Evolutionary conservation across 257 asterid species (phyloP).

Genomic region (Capsicum rhomboideum): DNA sequence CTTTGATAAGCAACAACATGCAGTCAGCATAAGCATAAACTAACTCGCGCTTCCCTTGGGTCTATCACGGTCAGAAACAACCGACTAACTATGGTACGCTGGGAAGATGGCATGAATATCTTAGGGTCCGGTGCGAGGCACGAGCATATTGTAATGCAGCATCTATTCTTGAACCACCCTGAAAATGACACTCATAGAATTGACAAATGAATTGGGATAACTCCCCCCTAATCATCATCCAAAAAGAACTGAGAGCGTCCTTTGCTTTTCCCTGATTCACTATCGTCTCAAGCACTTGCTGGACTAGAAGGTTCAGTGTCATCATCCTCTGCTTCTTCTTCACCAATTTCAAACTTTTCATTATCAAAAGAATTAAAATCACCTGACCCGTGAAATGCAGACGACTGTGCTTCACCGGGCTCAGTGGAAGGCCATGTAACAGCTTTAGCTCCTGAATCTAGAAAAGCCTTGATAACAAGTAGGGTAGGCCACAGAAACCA

Average conservation of each 20-base stretch:
- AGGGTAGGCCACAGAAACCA: constrained; percentile 65
- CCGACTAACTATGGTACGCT: neutral
- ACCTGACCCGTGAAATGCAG: constrained; percentile 59
- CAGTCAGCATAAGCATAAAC: neutral
- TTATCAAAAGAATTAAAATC: constrained; percentile 58
- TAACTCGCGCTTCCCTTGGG: neutral
- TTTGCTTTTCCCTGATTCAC: constrained; percentile 55
- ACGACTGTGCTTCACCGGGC: constrained; percentile 62
- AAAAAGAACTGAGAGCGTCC: constrained; percentile 37
- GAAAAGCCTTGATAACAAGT: constrained; percentile 66
- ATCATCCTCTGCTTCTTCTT: constrained; percentile 48
- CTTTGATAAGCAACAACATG: neutral
- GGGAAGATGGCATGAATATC: constrained; percentile 59
- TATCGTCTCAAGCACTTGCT: constrained; percentile 81
- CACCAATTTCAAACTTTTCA: constrained; percentile 85
- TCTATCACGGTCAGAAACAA: neutral
- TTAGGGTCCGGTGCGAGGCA: constrained; percentile 49
- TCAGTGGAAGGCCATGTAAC: constrained; percentile 78
- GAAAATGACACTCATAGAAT: constrained; percentile 58
- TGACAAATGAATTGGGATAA: constrained; percentile 55
- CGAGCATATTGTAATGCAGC: constrained; percentile 48
- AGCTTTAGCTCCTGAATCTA: constrained; percentile 89
- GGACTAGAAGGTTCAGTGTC: constrained; percentile 53
- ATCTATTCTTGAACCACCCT: constrained; percentile 53
- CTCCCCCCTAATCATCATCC: constrained; percentile 87